phyloP scores from a whole-genome alignment of 805 yeast species.

The Saccharomycopsis sp. region DNA sequence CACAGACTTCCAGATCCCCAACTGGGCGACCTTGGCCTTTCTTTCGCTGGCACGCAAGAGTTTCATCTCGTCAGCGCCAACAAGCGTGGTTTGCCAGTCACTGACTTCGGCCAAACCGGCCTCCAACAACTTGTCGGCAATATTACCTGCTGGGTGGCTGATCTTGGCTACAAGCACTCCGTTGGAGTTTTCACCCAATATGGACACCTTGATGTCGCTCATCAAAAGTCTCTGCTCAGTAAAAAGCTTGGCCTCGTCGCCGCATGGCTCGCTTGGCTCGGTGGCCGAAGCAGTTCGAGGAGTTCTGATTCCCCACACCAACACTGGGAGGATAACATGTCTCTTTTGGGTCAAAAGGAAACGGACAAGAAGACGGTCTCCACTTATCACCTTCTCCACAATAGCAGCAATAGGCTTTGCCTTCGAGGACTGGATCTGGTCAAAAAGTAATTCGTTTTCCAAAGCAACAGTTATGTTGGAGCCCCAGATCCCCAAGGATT shows the following conservation, averaged over 20 bases:
- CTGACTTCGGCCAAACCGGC: constrained; percentile 68
- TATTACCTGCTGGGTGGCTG: constrained; percentile 70
- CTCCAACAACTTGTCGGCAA: constrained; percentile 58
- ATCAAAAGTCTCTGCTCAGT: constrained; percentile 60
- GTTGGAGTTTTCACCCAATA: constrained; percentile 55
- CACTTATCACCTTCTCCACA: constrained; percentile 70
- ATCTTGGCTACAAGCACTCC: constrained; percentile 56
- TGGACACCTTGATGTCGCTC: constrained; percentile 47
- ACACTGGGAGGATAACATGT: constrained; percentile 53
- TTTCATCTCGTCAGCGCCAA: constrained; percentile 62
- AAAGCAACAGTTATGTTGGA: constrained; percentile 8
- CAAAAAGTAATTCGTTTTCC: constrained; percentile 13
- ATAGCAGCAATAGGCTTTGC: constrained; percentile 35
- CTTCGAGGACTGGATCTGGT: constrained; percentile 14
- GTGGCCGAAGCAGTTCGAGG: constrained; percentile 54
- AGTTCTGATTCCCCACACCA: constrained; percentile 66
- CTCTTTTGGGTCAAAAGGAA: constrained; percentile 38
- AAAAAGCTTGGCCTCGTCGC: constrained; percentile 57
- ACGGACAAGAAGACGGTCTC: constrained; percentile 69
- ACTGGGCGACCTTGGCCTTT: constrained; percentile 47
- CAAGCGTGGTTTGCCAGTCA: constrained; percentile 69
- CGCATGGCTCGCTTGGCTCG: constrained; percentile 44
- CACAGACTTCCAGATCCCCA: constrained; percentile 46
- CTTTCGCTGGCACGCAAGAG: constrained; percentile 58
- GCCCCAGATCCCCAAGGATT: constrained; percentile 53